A percentile compares a stretch with the other conserved stretches of the same genome.
These are phyloP conservation scores for Alternaria consortialis DNA, from an alignment of 2,329 filamentous ascomycete species.

Conservation along the genomic window DNA sequence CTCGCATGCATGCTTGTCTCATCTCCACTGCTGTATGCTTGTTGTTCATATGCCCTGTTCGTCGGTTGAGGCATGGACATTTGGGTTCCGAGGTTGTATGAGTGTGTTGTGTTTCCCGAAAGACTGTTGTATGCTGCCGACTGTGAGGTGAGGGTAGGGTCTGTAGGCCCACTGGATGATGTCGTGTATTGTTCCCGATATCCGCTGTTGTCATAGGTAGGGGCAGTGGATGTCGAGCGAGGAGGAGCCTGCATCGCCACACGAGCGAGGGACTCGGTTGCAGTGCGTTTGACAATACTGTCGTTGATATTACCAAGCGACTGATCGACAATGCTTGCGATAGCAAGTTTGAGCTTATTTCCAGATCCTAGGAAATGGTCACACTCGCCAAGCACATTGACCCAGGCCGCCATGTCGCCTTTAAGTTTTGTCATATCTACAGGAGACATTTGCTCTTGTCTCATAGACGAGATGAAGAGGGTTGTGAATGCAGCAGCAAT, in stretches of 20 bases:
- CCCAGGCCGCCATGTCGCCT: conserved; percentile 74
- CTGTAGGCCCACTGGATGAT: conserved; percentile 24
- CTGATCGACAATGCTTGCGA: conserved; percentile 60
- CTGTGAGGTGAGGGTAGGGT: conserved; percentile 33
- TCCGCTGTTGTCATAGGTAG: conserved; percentile 35
- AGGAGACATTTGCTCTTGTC: conserved; percentile 66
- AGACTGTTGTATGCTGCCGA: conserved; percentile 33
- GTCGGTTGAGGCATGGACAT: conserved; percentile 34
- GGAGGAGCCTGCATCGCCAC: conserved; percentile 45
- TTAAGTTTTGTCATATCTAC: conserved; percentile 68
- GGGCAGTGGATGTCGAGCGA: conserved; percentile 22
- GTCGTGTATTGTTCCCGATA: conserved; percentile 39
- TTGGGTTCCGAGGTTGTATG: conserved; percentile 39
- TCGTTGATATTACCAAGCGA: conserved; percentile 59
- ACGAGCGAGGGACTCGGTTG: conserved; percentile 55
- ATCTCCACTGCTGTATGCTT: conserved; percentile 34
- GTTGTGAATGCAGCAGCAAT: conserved; percentile 77
- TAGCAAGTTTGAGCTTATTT: conserved; percentile 57
- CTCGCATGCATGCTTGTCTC: conserved; percentile 42
- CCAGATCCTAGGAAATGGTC: conserved; percentile 67
- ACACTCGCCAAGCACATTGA: conserved; percentile 72
- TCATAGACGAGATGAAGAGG: conserved; percentile 74
- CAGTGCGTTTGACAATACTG: conserved; percentile 54
- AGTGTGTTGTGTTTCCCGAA: conserved; percentile 22
- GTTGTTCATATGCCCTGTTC: conserved; percentile 37